Base-by-base conservation (phyloP, 306 rosid genomes). In the Vigna unguiculata region DNA sequence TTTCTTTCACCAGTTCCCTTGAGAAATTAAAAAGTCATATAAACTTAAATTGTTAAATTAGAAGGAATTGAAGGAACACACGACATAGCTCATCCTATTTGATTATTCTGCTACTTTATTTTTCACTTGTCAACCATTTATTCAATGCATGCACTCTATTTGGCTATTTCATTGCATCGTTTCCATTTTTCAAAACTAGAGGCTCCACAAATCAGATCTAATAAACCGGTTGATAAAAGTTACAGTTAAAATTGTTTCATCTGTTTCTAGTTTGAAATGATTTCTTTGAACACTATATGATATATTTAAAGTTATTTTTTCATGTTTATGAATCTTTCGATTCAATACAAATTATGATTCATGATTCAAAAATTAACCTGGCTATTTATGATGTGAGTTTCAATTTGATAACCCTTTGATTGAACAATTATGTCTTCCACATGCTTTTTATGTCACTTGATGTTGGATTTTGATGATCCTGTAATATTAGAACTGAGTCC, bases 401-500 rank as follows among this genome's bases (percentile, higher is more conserved):
- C 48, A 43, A 12, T 1, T 43, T 43, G 54, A n/a, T 49, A 49
- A 49, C 10, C 9, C 58, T 25, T 77, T 74, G 58, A 17, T 53
- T 53, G 48, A 67, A 20, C 43, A 45, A 57, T 15, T 69, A 34
- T 68, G 51, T 47, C 19, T 45, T 67, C 36, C 45, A 17, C 41
- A 41, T 66, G 67, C 9, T 14, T 58, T 41, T 25, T 25, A 57
- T 36, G n/a, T 61, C 20, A 28, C 32, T 40, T 25, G 46, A 20
- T 73, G 38, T 46, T 69, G 63, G 11, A 55, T 17, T 10, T 30
- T 51, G 57, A 72, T 77, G 58, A 52, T 21, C 43, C 20, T 64
- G 52, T 63, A 20, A 43, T 19, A 52, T 79, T 72, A 20, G 19
- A 70, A 72, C 16, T 30, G 51, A 43, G 16, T 1, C 1, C 62